Base-by-base conservation (phyloP, 1,139 yeast species). In the Scheffersomyces segobiensis region DNA sequence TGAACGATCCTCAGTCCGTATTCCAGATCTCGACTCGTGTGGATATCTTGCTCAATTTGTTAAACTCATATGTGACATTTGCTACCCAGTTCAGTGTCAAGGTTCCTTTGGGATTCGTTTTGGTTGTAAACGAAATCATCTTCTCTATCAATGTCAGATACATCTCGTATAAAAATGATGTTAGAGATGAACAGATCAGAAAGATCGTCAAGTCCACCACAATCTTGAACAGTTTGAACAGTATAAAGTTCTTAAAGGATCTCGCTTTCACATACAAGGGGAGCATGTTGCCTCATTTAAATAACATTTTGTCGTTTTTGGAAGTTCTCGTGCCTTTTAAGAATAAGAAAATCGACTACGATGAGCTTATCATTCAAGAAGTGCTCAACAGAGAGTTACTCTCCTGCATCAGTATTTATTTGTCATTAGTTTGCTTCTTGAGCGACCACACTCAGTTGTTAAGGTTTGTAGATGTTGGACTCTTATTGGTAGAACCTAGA, bases 61-160 rank as follows among this genome's bases (percentile, higher is more conserved):
- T 88, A 50, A 62, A 71, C 8, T 78, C 82, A 0, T 84, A 82
- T 66, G 70, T 81, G 55, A 74, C 77, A 18, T 75, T 77, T 47
- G 82, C 79, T 59, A 85, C 84, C 8, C 81, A 79, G 46, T 82
- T 72, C 67, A 80, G 81, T 57, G 80, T 81, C 19, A 73, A 70
- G 52, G 74, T 83, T n/a, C 93, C 95, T 3, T 62, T 89, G 42
- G 92, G 92, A 0, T 68, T 75, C 54, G 67, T 87, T 1, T 67
- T 87, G 10, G 69, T 76, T 10, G 61, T 86, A 52, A 75, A 79
- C 48, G 91, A 87, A 65, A 69, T 84, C 3, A 66, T 87, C 12
- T 71, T 85, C 58, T 79, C 87, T 24, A 72, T 89, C 56, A 86
- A 87, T 62, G 73, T 82, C 17, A 82, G 79, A 56, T 86, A 83